Base-by-base conservation (phyloP, 2,329 filamentous ascomycete species). In the Trichoderma semiorbis region DNA sequence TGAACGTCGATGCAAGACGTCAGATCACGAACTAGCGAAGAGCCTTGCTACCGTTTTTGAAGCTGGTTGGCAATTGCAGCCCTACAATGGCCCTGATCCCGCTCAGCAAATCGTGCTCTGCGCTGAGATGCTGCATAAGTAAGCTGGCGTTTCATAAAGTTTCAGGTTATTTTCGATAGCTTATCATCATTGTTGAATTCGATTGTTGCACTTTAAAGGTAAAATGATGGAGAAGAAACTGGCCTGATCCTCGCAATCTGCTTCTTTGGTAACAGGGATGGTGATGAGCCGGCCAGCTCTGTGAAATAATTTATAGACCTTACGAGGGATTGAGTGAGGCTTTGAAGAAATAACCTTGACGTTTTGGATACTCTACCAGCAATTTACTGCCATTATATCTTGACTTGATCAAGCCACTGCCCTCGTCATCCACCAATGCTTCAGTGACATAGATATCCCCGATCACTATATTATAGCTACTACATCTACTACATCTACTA, bases 371-470 rank as follows among this genome's bases (percentile, higher is more conserved):
- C 57, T 60, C 24, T 6, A 34, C 7, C 28, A 60, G 5, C 3
- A 60, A 34, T 2, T 62, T 50, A 10, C 18, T 65, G 39, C 8
- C 62, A 21, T 69, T 61, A 18, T n/a, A 2, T 11, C 8, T 14
- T n/a, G 30, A 6, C 5, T 62, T 61, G 43, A 4, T n/a, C 62
- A 34, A 53, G 39, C 26, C 62, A 21, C 62, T 61, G 57, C 24
- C 26, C 18, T 62, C n/a, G 10, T 30, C n/a, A 2, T 50, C 36
- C 3, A 16, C n/a, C 11, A 28, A 21, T 16, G 30, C 24, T 10
- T 8, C 30, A 7, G 30, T 18, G 5, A 74, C 43, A 24, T 75
- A 63, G 7, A 75, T 60, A 58, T 78, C 74, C 2, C 76, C 75
- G 2, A 78, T 16, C 0, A 36, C 12, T 36, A 36, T 36, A 16